A percentile compares a stretch with the other conserved stretches of the same genome.
phyloP scores from a whole-genome alignment of 306 rosid species.

The Carpinus fangiana region DNA sequence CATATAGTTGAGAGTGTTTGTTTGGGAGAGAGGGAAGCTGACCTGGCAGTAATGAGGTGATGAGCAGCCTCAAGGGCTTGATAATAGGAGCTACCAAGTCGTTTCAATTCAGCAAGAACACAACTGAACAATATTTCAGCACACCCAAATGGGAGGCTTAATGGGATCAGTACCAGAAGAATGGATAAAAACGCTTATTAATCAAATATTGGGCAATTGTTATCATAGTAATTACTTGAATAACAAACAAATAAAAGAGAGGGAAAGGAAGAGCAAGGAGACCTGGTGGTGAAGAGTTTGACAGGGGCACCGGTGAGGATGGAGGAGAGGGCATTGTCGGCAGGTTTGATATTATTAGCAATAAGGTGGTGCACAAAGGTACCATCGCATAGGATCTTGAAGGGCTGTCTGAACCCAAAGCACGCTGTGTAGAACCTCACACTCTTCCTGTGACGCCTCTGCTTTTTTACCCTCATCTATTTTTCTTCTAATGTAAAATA shows the following conservation, averaged over 20 bases:
- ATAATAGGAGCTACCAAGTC: constrained; percentile 52
- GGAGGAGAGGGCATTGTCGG: constrained; percentile 57
- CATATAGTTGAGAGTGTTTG: background rate
- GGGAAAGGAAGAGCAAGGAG: background rate
- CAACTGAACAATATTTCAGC: constrained; percentile 45
- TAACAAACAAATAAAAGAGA: background rate
- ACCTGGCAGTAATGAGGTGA: constrained; percentile 66
- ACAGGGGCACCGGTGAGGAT: constrained; percentile 52
- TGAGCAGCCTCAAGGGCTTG: constrained; percentile 63
- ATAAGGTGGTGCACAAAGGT: constrained; percentile 77
- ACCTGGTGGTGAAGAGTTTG: constrained; percentile 82
- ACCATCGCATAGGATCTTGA: constrained; percentile 75
- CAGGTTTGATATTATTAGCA: constrained; percentile 60
- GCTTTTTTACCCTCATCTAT: constrained; percentile 74
- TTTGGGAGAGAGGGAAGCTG: background rate
- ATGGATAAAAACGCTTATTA: background rate
- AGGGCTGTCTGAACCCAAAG: constrained; percentile 69
- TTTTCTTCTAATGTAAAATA: background rate
- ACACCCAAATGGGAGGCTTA: constrained; percentile 3
- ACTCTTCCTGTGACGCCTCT: constrained; percentile 68
- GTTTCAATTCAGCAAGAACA: constrained; percentile 65
- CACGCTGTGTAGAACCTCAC: constrained; percentile 73
- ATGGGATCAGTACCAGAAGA: background rate
- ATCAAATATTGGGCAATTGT: background rate
- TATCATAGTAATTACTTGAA: background rate